phyloP scores from a whole-genome alignment of 208 protist species.

The Kentomonas sorsogonicus region DNA sequence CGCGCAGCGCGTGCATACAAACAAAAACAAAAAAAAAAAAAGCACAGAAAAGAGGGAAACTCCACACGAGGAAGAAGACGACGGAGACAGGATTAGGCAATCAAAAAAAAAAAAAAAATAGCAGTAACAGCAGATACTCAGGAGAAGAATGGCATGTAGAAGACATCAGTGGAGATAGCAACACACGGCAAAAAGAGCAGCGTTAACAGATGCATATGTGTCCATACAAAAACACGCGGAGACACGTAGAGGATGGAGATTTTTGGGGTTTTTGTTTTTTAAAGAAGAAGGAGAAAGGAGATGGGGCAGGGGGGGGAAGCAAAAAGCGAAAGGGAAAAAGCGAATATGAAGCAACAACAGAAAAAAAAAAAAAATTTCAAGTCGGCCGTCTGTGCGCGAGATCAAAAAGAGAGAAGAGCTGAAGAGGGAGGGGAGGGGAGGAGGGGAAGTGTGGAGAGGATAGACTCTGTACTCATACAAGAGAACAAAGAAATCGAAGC shows the following conservation, averaged over 20 bases:
- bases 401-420: background rate
- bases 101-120: constrained; percentile 15
- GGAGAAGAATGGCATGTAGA: too few relatives aligned
- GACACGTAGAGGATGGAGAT: background rate
- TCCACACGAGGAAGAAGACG: background rate
- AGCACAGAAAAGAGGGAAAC: constrained; percentile 2
- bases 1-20: too few relatives aligned
- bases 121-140: too few relatives aligned
- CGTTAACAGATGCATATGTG: background rate
- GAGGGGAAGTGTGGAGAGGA: background rate
- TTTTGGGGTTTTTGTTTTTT: too few relatives aligned
- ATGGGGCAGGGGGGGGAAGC: background rate
- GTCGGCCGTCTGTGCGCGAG: background rate
- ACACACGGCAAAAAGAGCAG: too few relatives aligned
- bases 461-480: background rate
- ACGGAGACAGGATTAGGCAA: background rate
- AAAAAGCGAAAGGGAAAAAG: constrained; percentile 3
- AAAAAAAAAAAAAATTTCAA: background rate
- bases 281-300: background rate
- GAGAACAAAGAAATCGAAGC: background rate
- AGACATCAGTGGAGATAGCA: too few relatives aligned
- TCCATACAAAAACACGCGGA: background rate
- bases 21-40: constrained; percentile 15
- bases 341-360: background rate
- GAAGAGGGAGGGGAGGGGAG: background rate